Evolutionary conservation across 1,284 basidiomycete species (phyloP).

Genomic region (Xerocomus nothofagi): DNA sequence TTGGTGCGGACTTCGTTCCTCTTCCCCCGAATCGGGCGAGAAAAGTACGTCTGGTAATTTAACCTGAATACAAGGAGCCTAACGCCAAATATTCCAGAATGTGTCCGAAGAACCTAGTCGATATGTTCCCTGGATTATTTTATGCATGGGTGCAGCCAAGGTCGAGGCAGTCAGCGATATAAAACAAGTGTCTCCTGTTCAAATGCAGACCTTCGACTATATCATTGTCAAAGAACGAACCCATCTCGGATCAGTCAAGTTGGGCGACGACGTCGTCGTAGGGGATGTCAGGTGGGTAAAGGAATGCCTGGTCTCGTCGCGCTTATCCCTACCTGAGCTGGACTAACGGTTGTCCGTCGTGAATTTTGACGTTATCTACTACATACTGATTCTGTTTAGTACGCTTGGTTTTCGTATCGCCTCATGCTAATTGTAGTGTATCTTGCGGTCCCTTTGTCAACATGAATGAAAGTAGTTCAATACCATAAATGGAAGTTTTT

Average conservation of each 20-base stretch:
- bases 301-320: slow-evolving; percentile 64
- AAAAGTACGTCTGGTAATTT: slow-evolving; percentile 35
- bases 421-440: slow-evolving; percentile 15
- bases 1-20: slow-evolving; percentile 58
- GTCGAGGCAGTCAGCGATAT: slow-evolving; percentile 57
- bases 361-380: slow-evolving; percentile 9
- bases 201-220: slow-evolving; percentile 54
- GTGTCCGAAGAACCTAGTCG: slow-evolving; percentile 31
- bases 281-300: slow-evolving; percentile 77
- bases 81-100: slow-evolving; percentile 17
- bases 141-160: slow-evolving; percentile 70
- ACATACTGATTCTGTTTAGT: slow-evolving; percentile 1
- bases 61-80: neutral
- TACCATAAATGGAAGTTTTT: slow-evolving; percentile 19
- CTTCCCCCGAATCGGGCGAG: slow-evolving; percentile 35
- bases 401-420: neutral
- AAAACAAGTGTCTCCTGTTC: slow-evolving; percentile 34
- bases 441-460: neutral
- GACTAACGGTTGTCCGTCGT: slow-evolving; percentile 7
- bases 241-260: slow-evolving; percentile 28
- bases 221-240: slow-evolving; percentile 60
- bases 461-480: neutral
- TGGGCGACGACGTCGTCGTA: slow-evolving; percentile 34
- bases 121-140: slow-evolving; percentile 55
- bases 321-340: slow-evolving; percentile 18